Base-by-base conservation (phyloP, 2,329 filamentous ascomycete genomes). In the Dryadomyces sulphureus region DNA sequence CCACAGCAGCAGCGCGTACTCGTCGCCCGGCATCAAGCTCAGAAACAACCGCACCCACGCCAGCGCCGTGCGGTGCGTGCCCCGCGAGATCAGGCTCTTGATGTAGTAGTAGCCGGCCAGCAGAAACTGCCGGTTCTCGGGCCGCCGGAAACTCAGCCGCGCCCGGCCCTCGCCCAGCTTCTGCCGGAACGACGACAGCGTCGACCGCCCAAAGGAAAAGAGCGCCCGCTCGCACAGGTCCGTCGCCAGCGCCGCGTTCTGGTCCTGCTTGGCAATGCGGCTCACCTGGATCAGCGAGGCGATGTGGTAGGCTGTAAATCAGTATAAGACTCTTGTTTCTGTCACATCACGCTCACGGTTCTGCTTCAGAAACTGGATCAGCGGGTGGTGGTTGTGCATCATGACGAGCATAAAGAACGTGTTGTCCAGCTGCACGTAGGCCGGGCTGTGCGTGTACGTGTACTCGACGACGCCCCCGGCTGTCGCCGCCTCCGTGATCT, bases 201-300 rank as follows among this genome's bases (percentile, higher is more conserved):
- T 79, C 4, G 88, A 84, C 34, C 90, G 77, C n/a, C 90, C 92
- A 59, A 96, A 90, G 0, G 85, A 84, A 65, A 95, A 96, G 6
- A 98, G 72, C 0, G 90, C 89, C 40, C 92, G 77, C 64, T 96
- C 90, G 45, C 93, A 77, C 2, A 96, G 73, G 56, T 96, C 89
- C 4, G 86, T 82, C 0, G 90, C 81, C 4, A 92, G 75, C 1
- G 89, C 78, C 59, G 88, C 81, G 58, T 96, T 92, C 45, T 87
- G 79, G 58, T 95, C 87, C 53, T 94, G 47, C 59, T 92, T 90
- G 12, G 88, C 88, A 43, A 96, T 84, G 59, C 87, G 86, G 50
- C 86, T 93, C 24, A 94, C 88, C 59, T 95, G 89, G 20, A 96
- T 78, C n/a, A 96, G 73, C 2, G 86, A 89, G 1, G 87, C 92